Evolutionary conservation across 176 grass and related monocot species (phyloP), one percentile per base, ranked within the genome.

Genomic region (Ensete glaucum): DNA sequence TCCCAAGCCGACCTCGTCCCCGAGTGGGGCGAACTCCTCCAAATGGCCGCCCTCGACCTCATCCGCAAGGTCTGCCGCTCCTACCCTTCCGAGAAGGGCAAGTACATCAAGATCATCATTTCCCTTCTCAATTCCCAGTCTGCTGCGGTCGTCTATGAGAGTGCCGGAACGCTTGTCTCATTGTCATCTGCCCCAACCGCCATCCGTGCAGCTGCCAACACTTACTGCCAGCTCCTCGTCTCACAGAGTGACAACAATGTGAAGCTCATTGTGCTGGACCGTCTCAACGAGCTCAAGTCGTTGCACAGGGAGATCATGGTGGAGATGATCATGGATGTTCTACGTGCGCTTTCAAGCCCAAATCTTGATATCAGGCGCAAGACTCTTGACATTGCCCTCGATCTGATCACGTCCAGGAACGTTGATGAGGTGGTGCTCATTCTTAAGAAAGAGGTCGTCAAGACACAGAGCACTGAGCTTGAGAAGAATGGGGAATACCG

Each of bases 221-320:
- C 72, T 23, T 74, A 74, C 50, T 74, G 72, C 52, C 72, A 74
- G 53, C 72, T 74, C 72, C 72, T 74, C 52, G 22, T 57, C 24
- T 57, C 72, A 8, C 72, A 74, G 72, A 74, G 72, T 20, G 72
- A 74, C 72, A 74, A 74, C 72, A 74, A 74, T 12, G 72, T 74
- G 11, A 74, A 74, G 53, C 72, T 74, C 53, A 74, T 74, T 23
- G 72, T 74, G 52, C 72, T 74, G 10, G 72, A 74, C 9, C 72
- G 72, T 2, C 72, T 74, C 13, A 74, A 74, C 13, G 72, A 74
- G 53, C 53, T 74, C 72, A 74, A 29, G 53, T 74, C 23, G 8
- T 54, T 22, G 53, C 52, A 74, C 24, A 54, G 53, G 23, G 72
- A 74, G 53, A 56, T 74, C 72, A 74, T 74, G 72, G 72, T 74